Evolutionary conservation across 441 rosid genomes (phyloP).

Genomic region (Jatropha podagrica): DNA sequence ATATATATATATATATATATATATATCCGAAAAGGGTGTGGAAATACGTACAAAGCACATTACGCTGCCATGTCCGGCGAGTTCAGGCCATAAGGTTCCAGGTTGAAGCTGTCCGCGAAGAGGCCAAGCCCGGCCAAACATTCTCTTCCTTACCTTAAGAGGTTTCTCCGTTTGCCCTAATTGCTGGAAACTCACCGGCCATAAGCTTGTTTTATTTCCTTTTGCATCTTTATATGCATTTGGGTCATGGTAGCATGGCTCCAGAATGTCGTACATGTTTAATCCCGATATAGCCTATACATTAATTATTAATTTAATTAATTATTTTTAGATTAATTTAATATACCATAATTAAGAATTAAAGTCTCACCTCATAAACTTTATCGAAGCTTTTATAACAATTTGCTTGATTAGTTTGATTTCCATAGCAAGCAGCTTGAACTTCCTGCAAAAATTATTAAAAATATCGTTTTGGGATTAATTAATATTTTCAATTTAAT

Average conservation of each 20-base stretch:
- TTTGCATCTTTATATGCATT: conserved; percentile 2
- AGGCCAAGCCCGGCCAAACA: conserved; percentile 72
- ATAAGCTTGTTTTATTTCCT: conserved; percentile 25
- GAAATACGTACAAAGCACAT: conserved; percentile 37
- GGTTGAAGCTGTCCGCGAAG: conserved; percentile 31
- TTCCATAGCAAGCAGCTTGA: conserved; percentile 30
- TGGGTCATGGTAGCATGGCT: conserved; percentile 53
- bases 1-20: too few relatives aligned
- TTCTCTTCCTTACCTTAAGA: conserved; percentile 46
- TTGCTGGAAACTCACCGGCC: conserved; percentile 44
- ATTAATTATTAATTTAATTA: not conserved
- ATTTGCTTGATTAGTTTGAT: not conserved
- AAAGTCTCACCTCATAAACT: conserved; percentile 27
- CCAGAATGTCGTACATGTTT: conserved; percentile 46
- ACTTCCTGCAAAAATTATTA: conserved; percentile 36
- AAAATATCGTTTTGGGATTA: not conserved
- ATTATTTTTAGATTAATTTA: not conserved
- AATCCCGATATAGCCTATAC: conserved; percentile 32
- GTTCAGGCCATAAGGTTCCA: conserved; percentile 44
- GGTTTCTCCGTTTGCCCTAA: conserved; percentile 47
- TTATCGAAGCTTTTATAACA: conserved; percentile 25
- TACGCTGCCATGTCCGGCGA: conserved; percentile 19
- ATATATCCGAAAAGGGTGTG: too few relatives aligned
- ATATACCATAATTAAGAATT: not conserved
- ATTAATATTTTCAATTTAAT: not conserved